Base-by-base conservation (phyloP, 2,329 filamentous ascomycete genomes). In the Microdochium bolleyi region DNA sequence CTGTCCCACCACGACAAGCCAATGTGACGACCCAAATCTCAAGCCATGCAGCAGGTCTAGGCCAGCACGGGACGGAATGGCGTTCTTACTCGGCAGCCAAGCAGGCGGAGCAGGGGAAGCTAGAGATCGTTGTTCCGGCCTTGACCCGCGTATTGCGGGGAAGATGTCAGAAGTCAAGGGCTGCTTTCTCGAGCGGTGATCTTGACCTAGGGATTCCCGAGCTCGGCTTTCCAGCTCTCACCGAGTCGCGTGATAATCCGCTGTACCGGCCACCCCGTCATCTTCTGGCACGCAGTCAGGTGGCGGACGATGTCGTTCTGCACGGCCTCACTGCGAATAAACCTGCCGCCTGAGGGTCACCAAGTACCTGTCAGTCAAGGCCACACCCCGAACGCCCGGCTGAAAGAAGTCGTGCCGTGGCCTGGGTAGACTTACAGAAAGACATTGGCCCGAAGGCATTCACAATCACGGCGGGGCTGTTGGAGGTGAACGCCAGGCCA, bases 371-470 rank as follows among this genome's bases (percentile, higher is more conserved):
- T 30, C 21, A 34, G 30, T 64, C 14, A 16, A n/a, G n/a, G n/a
- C n/a, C n/a, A n/a, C n/a, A n/a, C n/a, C n/a, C n/a, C n/a, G n/a
- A n/a, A n/a, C n/a, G n/a, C n/a, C n/a, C n/a, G n/a, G n/a, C n/a
- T n/a, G n/a, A n/a, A n/a, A n/a, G n/a, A n/a, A n/a, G n/a, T n/a
- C n/a, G n/a, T n/a, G n/a, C n/a, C n/a, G n/a, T n/a, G n/a, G n/a
- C n/a, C n/a, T n/a, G n/a, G n/a, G n/a, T n/a, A n/a, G n/a, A 63
- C 69, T 61, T 57, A 75, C 74, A 75, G 51, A 70, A 76, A 1
- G 70, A 64, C 25, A 77, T 74, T 14, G 74, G 74, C 0, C 74
- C 75, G 56, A 77, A 77, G 2, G 72, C 65, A 54, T 78, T 77
- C 3, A 78, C 71, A 4, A 74, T 61, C 2, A 76, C 73, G 0